phyloP scores from a whole-genome alignment of 176 grass and related monocot genomes.

The Poa annua region DNA sequence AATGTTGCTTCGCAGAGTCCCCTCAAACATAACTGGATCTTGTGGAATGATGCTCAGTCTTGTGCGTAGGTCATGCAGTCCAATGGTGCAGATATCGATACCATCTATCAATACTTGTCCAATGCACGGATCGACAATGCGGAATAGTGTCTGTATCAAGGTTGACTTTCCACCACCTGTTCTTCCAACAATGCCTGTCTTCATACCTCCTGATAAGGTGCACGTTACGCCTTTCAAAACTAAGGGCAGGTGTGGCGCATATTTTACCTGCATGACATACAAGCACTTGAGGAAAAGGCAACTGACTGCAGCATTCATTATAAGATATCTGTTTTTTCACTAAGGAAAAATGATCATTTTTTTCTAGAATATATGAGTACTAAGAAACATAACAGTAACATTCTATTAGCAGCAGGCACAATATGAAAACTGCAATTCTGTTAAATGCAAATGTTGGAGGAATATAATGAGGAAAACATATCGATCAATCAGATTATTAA shows the following conservation, averaged over 20 bases:
- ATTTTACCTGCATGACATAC: slow-evolving; percentile 55
- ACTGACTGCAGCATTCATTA: not conserved
- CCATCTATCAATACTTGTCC: slow-evolving; percentile 70
- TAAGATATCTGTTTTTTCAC: not conserved
- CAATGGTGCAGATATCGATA: slow-evolving; percentile 64
- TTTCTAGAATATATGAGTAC: not conserved
- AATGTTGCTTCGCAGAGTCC: slow-evolving; percentile 71
- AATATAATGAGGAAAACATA: not conserved
- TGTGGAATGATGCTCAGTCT: slow-evolving; percentile 80
- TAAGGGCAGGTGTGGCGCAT: slow-evolving; percentile 55
- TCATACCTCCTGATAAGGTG: slow-evolving; percentile 61
- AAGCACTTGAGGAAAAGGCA: not conserved
- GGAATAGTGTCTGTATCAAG: slow-evolving; percentile 73
- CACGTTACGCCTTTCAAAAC: slow-evolving; percentile 62
- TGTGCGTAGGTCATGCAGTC: slow-evolving; percentile 78
- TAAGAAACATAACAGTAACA: not conserved
- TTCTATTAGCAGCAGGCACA: not conserved
- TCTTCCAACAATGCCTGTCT: slow-evolving; percentile 74
- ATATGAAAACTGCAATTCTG: not conserved
- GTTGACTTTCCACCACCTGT: slow-evolving; percentile 80
- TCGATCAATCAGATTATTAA: not conserved
- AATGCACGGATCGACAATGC: slow-evolving; percentile 64
- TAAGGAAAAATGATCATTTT: not conserved
- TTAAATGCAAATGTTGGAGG: not conserved
- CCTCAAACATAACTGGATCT: slow-evolving; percentile 77